Percentiles rank a stretch among this genome's conserved stretches.
phyloP scores from a whole-genome alignment of 2,329 filamentous ascomycete genomes.

The Drechslerella coelobrocha region DNA sequence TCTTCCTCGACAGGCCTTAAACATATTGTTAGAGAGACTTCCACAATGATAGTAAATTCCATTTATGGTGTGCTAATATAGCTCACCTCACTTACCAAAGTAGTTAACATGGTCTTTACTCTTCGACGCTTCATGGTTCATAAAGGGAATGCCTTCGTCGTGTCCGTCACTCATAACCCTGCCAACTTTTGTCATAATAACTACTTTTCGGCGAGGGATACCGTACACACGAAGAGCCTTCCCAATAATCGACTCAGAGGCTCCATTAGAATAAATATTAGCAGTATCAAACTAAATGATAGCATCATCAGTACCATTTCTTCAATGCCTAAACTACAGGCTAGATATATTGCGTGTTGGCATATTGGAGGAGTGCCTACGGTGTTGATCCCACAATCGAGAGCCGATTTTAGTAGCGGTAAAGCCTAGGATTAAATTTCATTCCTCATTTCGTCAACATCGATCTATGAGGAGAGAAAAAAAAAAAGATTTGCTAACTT shows the following conservation, averaged over 20 bases:
- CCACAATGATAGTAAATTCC: background rate
- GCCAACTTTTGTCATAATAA: constrained; percentile 71
- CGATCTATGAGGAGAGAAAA: background rate
- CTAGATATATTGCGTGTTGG: background rate
- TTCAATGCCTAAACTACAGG: background rate
- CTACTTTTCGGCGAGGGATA: constrained; percentile 70
- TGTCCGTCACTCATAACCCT: constrained; percentile 60
- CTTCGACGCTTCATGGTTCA: constrained; percentile 58
- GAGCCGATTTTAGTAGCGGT: background rate
- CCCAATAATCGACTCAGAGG: constrained; percentile 70
- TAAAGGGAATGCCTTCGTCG: constrained; percentile 13
- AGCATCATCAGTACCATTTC: too few relatives aligned
- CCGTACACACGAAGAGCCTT: constrained; percentile 70
- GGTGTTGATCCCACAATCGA: constrained; percentile 13
- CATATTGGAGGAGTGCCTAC: background rate
- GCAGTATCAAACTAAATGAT: constrained; percentile 56
- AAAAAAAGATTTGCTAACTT: constrained; percentile 2
- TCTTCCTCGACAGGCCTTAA: constrained; percentile 67
- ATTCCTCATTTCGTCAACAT: background rate
- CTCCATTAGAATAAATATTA: constrained; percentile 69
- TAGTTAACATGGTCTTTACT: constrained; percentile 17
- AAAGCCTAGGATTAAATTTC: background rate
- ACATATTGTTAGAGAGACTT: background rate
- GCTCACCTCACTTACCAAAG: constrained; percentile 1
- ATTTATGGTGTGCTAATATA: background rate